phyloP scores from a whole-genome alignment of 371 early-diverging fungal species.

The Lichtheimia hyalospora region DNA sequence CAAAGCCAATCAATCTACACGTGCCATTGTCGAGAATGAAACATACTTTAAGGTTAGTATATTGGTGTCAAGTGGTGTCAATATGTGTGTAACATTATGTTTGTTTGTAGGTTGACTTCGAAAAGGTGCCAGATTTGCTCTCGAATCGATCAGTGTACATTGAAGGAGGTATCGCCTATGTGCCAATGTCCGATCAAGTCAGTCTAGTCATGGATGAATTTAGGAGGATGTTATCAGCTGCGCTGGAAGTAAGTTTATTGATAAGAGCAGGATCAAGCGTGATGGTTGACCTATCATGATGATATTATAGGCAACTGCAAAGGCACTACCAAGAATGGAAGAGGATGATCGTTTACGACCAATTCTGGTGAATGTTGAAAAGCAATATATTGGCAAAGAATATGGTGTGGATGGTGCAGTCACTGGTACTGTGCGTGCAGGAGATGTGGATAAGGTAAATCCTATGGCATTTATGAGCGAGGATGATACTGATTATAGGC shows the following conservation, averaged over 20 bases:
- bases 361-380: constrained; percentile 81
- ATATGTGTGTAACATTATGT: neutral
- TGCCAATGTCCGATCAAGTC: constrained; percentile 74
- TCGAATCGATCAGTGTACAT: constrained; percentile 71
- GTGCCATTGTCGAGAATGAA: constrained; percentile 29
- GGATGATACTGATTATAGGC: constrained; percentile 27
- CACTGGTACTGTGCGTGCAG: constrained; percentile 59
- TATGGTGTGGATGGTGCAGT: constrained; percentile 45
- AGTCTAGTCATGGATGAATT: constrained; percentile 82
- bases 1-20: constrained; percentile 8
- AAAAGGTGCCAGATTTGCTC: constrained; percentile 81
- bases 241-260: constrained; percentile 52
- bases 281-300: neutral
- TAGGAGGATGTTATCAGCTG: constrained; percentile 53
- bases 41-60: constrained; percentile 55
- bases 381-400: constrained; percentile 74
- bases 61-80: neutral
- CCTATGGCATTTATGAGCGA: constrained; percentile 30
- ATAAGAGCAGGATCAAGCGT: neutral
- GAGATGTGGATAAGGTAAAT: constrained; percentile 67
- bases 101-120: constrained; percentile 75
- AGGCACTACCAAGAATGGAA: constrained; percentile 84
- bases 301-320: constrained; percentile 54
- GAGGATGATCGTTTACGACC: constrained; percentile 93
- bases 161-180: constrained; percentile 79